Base-by-base conservation (phyloP, 2,329 filamentous ascomycete genomes). In the Ciborinia camelliae region DNA sequence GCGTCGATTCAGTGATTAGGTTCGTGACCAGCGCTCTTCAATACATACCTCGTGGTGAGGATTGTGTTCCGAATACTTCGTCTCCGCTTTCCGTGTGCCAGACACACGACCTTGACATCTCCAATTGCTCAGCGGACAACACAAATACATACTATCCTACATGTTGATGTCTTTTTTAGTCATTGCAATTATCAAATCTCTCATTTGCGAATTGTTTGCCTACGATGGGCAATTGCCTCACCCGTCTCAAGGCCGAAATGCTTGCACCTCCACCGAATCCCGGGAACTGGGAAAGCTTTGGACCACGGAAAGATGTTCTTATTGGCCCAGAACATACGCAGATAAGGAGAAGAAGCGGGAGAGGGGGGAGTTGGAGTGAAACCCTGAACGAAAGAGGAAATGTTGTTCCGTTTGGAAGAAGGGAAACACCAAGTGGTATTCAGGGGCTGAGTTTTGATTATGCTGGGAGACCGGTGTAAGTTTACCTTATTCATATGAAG, bases 401-500 rank as follows among this genome's bases (percentile, higher is more conserved):
- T 26, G 9, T 20, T 4, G 8, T 43, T 1, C 35, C n/a, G 5
- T 37, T 37, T 8, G 26, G 12, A 18, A 30, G 59, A 15, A 43
- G 28, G 30, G 59, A 62, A 54, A 47, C 37, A 37, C 37, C 48
- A 6, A 54, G 59, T 32, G n/a, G 48, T 4, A 54, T 62, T 54
- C 37, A 62, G 9, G 48, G 48, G 8, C n/a, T 62, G 6, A 62
- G 28, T 2, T 53, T 53, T 43, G 59, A 62, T 35, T 35, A 28
- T 53, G 48, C 59, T 15, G 59, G 59, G 20, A 53, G 59, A 43
- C 59, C 59, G 10, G 59, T 62, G 59, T 54, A 45, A 54, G 59
- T 45, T 23, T 14, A 20, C 4, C 10, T n/a, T 39, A 20, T 15
- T 28, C 15, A 2, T 51, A 35, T 3, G 3, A 26, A 7, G 15